These are phyloP conservation scores for Durusdinium trenchii DNA, from an alignment of 73 alveolate species.

Conservation along the genomic window DNA sequence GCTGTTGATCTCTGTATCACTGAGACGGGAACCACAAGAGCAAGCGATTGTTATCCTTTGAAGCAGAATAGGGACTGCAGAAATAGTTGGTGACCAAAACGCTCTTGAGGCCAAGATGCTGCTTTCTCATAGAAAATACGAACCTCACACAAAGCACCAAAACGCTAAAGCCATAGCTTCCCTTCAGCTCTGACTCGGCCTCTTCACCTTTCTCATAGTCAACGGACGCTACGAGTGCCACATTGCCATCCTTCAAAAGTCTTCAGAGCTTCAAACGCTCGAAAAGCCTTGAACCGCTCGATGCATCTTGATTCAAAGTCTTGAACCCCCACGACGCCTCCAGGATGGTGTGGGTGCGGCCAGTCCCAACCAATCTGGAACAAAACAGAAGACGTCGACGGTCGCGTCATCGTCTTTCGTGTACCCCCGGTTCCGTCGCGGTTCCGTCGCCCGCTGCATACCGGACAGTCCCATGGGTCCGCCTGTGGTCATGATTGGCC, in stretches of 20 bases:
- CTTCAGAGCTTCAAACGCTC: neutral
- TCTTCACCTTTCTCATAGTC: slow-evolving; percentile 46
- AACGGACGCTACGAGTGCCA: slow-evolving; percentile 41
- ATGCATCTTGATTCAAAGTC: neutral
- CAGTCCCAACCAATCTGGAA: slow-evolving; percentile 39
- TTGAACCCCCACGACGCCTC: neutral
- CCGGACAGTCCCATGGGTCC: neutral
- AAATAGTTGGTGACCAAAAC: neutral
- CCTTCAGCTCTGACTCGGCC: neutral
- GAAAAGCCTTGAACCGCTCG: no score
- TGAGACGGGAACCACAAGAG: slow-evolving; percentile 9
- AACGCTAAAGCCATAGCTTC: neutral
- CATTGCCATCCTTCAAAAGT: neutral
- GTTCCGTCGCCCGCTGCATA: neutral
- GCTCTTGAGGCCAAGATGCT: neutral
- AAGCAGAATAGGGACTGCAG: neutral
- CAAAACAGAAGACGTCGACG: neutral
- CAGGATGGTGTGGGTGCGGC: slow-evolving; percentile 68
- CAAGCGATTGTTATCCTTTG: slow-evolving; percentile 40
- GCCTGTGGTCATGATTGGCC: slow-evolving; percentile 86
- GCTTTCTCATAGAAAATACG: slow-evolving; percentile 58
- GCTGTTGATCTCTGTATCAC: neutral
- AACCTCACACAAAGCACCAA: neutral
- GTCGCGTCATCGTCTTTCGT: neutral
- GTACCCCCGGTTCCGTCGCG: neutral